Evolutionary conservation across 495 filamentous ascomycete genomes (phyloP).

Genomic region (Daldinia vernicosa): DNA sequence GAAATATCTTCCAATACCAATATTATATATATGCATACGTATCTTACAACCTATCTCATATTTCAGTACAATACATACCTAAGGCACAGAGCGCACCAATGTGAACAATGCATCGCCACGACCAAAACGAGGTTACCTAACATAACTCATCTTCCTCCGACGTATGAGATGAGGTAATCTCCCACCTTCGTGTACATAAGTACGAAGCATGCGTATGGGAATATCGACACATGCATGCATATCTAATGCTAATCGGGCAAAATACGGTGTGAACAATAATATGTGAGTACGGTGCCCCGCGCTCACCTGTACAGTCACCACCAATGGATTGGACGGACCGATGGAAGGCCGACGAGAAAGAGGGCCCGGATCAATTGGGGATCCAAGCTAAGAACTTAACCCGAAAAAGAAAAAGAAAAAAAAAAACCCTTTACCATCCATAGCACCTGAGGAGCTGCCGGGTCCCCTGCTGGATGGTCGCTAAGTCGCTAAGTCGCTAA

Average conservation of each 20-base stretch:
- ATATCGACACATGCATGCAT: constrained; percentile 6
- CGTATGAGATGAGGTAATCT: constrained; percentile 5
- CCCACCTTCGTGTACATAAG: constrained; percentile 1
- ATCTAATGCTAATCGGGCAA: constrained; percentile 25
- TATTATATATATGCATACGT: neutral
- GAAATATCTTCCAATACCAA: neutral
- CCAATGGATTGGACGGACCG: constrained; percentile 26
- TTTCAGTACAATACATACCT: no score
- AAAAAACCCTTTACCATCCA: neutral
- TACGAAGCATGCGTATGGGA: neutral
- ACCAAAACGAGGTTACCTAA: neutral
- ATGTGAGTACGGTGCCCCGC: constrained; percentile 30
- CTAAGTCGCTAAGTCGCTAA: constrained; percentile 5
- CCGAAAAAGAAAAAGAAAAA: constrained; percentile 27
- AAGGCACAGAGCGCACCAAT: neutral
- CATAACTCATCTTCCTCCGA: neutral
- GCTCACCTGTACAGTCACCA: constrained; percentile 9
- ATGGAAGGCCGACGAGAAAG: constrained; percentile 25
- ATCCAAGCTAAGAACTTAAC: constrained; percentile 34
- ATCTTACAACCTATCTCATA: constrained; percentile 2
- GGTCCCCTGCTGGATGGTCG: constrained; percentile 18
- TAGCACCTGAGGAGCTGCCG: constrained; percentile 18
- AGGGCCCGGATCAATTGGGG: constrained; percentile 37
- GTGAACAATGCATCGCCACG: neutral
- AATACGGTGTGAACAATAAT: constrained; percentile 32